Conservation (phyloP, 805 yeast genomes). For the Saccharomycopsis schoenii region DNA sequence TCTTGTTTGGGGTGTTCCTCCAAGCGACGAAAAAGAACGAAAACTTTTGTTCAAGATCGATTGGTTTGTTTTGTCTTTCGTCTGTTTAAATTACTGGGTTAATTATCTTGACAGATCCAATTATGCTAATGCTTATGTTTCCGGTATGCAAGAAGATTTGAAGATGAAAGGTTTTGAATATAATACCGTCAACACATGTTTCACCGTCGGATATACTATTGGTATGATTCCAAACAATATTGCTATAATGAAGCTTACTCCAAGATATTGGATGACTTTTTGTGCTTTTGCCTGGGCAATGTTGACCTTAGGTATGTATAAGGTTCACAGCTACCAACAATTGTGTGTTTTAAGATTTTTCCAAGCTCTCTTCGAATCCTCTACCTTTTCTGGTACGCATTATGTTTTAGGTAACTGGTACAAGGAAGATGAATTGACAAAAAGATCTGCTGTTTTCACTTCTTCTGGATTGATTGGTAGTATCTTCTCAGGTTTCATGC, state of each 20-base stretch:
- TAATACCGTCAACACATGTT: conserved; percentile 44
- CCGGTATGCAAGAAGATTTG: conserved; percentile 55
- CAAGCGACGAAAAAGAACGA: conserved; percentile 26
- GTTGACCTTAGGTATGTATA: conserved; percentile 41
- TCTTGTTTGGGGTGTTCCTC: conserved; percentile 28
- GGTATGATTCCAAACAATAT: conserved; percentile 56
- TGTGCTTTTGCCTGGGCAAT: conserved; percentile 50
- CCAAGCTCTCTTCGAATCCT: conserved; percentile 50
- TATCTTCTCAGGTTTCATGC: conserved; percentile 47
- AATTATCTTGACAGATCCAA: conserved; percentile 53
- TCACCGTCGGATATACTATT: conserved; percentile 51
- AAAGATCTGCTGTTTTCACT: conserved; percentile 45
- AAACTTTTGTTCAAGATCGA: conserved; percentile 30
- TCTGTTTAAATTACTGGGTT: conserved; percentile 33
- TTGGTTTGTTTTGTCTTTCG: conserved; percentile 31
- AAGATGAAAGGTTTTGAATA: conserved; percentile 38
- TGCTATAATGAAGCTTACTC: conserved; percentile 41
- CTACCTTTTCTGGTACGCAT: conserved; percentile 47
- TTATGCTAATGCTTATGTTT: conserved; percentile 50
- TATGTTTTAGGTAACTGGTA: conserved; percentile 46
- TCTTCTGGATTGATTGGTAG: conserved; percentile 46
- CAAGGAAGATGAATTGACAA: conserved; percentile 37
- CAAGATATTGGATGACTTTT: conserved; percentile 46
- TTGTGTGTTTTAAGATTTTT: conserved; percentile 50
- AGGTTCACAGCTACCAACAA: conserved; percentile 36